These are phyloP conservation scores for Nakazawaea populi DNA, from an alignment of 805 yeast genomes.

Conservation along the genomic window DNA sequence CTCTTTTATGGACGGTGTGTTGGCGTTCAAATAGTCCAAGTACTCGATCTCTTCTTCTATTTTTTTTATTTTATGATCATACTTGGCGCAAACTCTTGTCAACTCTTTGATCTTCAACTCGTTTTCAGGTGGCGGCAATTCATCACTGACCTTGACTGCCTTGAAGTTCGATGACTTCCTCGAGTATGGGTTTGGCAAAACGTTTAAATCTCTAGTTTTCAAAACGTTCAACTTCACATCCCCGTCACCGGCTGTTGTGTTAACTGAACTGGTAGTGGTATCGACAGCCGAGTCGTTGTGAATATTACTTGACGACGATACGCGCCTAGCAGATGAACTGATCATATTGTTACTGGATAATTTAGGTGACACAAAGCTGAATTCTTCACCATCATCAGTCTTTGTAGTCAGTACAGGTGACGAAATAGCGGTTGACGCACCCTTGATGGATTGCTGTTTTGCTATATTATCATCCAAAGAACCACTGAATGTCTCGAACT, in stretches of 20 bases:
- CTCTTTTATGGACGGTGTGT: slow-evolving; percentile 7
- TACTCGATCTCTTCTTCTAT: slow-evolving; percentile 7
- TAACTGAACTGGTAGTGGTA: background rate
- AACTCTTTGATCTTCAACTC: slow-evolving; percentile 5
- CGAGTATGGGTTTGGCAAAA: background rate
- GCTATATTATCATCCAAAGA: slow-evolving; percentile 23
- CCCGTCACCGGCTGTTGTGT: background rate
- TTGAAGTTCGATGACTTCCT: slow-evolving; percentile 9
- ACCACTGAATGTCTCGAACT: slow-evolving; percentile 26
- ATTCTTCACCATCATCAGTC: slow-evolving; percentile 1
- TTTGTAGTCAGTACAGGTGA: background rate
- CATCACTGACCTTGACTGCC: background rate
- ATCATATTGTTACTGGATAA: slow-evolving; percentile 1
- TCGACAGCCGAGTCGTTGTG: background rate
- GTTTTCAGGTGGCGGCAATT: background rate
- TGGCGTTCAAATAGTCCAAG: slow-evolving; percentile 6
- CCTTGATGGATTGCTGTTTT: slow-evolving; percentile 3
- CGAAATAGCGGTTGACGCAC: background rate
- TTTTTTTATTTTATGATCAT: slow-evolving; percentile 4
- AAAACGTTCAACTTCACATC: background rate
- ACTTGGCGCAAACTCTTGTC: background rate
- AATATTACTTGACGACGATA: background rate
- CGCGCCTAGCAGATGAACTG: background rate
- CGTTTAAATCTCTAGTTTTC: slow-evolving; percentile 7
- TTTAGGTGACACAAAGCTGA: slow-evolving; percentile 4